Evolutionary conservation across 2,329 filamentous ascomycete species (phyloP).

Genomic region (Colletotrichum liriopes): DNA sequence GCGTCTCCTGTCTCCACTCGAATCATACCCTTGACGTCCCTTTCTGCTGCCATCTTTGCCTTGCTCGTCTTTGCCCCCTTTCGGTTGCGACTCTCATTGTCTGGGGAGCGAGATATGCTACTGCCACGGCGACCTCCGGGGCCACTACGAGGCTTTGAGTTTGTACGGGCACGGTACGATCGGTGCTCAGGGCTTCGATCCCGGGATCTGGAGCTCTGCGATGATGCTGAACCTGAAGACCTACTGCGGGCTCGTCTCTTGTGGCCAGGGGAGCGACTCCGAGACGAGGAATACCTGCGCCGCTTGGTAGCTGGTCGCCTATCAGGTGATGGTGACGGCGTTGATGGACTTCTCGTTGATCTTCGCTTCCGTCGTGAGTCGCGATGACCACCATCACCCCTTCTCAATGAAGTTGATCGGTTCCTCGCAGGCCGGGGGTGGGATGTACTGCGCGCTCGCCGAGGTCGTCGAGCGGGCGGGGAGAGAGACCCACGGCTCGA

Average conservation of each 20-base stretch:
- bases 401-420: conserved; percentile 57
- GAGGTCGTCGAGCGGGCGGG: conserved; percentile 53
- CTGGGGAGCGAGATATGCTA: conserved; percentile 9
- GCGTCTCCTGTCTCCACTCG: conserved; percentile 55
- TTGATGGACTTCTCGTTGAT: conserved; percentile 47
- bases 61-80: not conserved
- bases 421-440: conserved; percentile 54
- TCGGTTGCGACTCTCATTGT: not conserved
- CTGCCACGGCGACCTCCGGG: conserved; percentile 3
- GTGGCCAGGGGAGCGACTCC: conserved; percentile 62
- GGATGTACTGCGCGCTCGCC: conserved; percentile 50
- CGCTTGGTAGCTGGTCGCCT: conserved; percentile 63
- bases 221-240: conserved; percentile 56
- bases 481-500: conserved; percentile 52
- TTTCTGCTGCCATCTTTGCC: conserved; percentile 8
- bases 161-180: conserved; percentile 38
- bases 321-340: conserved; percentile 56
- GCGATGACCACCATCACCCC: conserved; percentile 46
- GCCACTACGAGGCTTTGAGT: conserved; percentile 35
- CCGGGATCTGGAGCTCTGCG: conserved; percentile 58
- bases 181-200: conserved; percentile 53
- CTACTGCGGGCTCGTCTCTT: conserved; percentile 51
- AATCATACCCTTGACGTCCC: not conserved
- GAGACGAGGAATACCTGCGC: conserved; percentile 65
- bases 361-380: conserved; percentile 43